phyloP scores from a whole-genome alignment of 306 rosid species.

The Citrullus mucosospermus region DNA sequence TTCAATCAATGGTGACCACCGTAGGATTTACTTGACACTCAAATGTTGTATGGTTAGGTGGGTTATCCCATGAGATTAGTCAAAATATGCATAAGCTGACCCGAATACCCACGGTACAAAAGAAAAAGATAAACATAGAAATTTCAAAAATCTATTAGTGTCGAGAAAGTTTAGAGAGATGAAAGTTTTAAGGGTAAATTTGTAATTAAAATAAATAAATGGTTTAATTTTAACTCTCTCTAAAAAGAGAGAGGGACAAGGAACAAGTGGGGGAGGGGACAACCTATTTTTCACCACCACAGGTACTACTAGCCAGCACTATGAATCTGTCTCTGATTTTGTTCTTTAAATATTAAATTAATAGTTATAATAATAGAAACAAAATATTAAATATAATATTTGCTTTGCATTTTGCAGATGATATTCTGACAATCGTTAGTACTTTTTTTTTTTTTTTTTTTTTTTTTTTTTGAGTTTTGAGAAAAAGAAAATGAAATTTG shows the following conservation, averaged over 20 bases:
- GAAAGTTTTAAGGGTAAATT: too few species aligned
- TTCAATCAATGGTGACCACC: too few species aligned
- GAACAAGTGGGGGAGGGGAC: constrained; percentile 2
- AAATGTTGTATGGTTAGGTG: too few species aligned
- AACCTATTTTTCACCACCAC: constrained; percentile 2
- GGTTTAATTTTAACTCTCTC: too few species aligned
- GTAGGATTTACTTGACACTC: too few species aligned
- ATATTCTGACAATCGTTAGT: background rate
- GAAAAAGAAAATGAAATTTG: background rate
- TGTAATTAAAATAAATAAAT: too few species aligned
- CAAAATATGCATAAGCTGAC: too few species aligned
- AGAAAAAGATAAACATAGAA: too few species aligned
- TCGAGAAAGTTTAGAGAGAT: too few species aligned
- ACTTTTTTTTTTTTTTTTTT: background rate
- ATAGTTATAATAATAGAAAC: background rate
- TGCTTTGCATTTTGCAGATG: background rate
- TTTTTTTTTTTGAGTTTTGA: background rate
- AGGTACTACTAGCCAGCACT: background rate
- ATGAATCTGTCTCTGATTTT: constrained; percentile 2
- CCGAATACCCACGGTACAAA: too few species aligned
- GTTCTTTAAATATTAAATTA: background rate
- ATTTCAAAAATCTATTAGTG: too few species aligned
- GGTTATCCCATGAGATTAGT: too few species aligned
- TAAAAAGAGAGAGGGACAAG: background rate
- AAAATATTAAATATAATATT: background rate